Percentiles rank a stretch among this genome's conserved stretches.
These are phyloP conservation scores for Ophiostoma sp. DNA, from an alignment of 2,329 filamentous ascomycete genomes.

Conservation along the genomic window DNA sequence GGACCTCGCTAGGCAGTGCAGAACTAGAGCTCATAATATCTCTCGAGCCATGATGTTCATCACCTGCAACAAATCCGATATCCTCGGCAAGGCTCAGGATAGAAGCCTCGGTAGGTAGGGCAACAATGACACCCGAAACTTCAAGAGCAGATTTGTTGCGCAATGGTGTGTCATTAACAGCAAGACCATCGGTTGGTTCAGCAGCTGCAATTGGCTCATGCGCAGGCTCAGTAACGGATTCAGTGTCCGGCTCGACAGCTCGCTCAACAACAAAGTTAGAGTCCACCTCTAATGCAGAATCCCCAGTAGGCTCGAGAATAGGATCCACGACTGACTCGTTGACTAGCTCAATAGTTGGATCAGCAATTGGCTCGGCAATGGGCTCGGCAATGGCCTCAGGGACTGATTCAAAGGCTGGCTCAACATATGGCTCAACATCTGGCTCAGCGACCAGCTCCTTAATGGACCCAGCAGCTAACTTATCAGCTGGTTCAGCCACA, in stretches of 20 bases:
- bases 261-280: too few relatives aligned
- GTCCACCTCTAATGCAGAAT: too few relatives aligned
- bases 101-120: not conserved
- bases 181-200: not conserved
- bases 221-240: not conserved
- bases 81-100: not conserved
- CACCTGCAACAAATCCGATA: not conserved
- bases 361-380: not conserved
- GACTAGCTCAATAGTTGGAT: too few relatives aligned
- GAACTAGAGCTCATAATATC: not conserved
- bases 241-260: not conserved
- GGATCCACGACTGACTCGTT: too few relatives aligned
- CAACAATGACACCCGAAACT: not conserved
- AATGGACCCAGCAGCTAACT: too few relatives aligned
- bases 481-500: too few relatives aligned
- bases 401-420: too few relatives aligned
- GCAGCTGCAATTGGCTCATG: not conserved
- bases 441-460: too few relatives aligned
- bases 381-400: not conserved
- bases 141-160: not conserved
- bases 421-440: too few relatives aligned
- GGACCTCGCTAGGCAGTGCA: not conserved
- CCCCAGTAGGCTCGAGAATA: too few relatives aligned
- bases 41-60: not conserved
- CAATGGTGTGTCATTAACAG: not conserved